Base-by-base conservation (phyloP, 768 basidiomycete species). In the Rhodotorula graminis region DNA sequence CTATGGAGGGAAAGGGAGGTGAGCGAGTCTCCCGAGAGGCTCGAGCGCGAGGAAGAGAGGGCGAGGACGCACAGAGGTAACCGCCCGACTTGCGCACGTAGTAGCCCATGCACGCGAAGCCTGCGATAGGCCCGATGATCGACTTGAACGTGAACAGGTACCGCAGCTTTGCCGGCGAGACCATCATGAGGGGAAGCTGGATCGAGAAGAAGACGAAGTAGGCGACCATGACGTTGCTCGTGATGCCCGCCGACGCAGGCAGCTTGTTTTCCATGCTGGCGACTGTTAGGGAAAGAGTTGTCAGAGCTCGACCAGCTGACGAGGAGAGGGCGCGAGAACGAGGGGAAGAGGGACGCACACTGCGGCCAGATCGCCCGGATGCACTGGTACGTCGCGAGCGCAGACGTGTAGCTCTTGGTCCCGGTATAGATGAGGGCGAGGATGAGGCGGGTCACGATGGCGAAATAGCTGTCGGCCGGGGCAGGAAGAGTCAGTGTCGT, bases 311-410 rank as follows among this genome's bases (percentile, higher is more conserved):
- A 64, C 47, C n/a, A n/a, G n/a, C n/a, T n/a, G n/a, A n/a, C n/a
- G n/a, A n/a, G n/a, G n/a, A n/a, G n/a, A n/a, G 46, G n/a, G 19
- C 31, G 33, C 7, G 5, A 12, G 21, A 52, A 23, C 23, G 21
- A 11, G 16, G 50, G 50, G 10, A 21, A 5, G 23, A 16, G 21
- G n/a, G 25, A 25, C 27, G 33, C 46, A 46, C 46, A 44, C 4
- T 88, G 87, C 0, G 90, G 90, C 90, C 90, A 91, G 31, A 91
- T 89, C 1, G 90, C 90, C 78, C 89, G 90, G 27, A 90, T 50
- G n/a, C 61, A 63, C 25, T 63, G 61, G 14, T 50, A 50, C 19
- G 46, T 33, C 18, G 44, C 61, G 21, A 50, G 58, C 6, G 47
- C 58, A 1, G 27, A 50, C 33, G 58, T 50, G 27, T 40, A 52